phyloP scores from a whole-genome alignment of 495 filamentous ascomycete species.

The Hypoxylon subgilvum region DNA sequence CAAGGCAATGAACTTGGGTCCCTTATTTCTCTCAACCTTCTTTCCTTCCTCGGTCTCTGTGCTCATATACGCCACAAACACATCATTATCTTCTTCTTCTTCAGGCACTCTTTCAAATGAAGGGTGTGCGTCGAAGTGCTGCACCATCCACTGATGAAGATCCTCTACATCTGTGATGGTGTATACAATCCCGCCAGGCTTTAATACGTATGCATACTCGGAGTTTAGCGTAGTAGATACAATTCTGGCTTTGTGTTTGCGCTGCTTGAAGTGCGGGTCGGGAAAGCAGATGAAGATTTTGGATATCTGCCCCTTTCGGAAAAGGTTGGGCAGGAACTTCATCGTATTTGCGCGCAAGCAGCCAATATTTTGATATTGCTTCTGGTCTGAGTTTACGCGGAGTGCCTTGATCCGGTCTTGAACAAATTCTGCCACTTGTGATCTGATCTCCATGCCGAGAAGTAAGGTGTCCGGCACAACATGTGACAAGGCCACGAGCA shows the following conservation, averaged over 20 bases:
- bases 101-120: conserved; percentile 69
- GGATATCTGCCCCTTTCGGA: conserved; percentile 72
- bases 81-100: conserved; percentile 72
- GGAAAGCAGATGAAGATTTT: conserved; percentile 98
- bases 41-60: conserved; percentile 94
- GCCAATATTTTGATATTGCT: conserved; percentile 80
- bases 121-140: conserved; percentile 75
- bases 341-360: conserved; percentile 92
- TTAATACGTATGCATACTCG: conserved; percentile 89
- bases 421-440: conserved; percentile 86
- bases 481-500: conserved; percentile 84
- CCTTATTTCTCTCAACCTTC: conserved; percentile 90
- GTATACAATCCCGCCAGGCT: conserved; percentile 84
- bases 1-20: conserved; percentile 84
- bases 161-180: conserved; percentile 98
- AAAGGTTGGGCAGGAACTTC: conserved; percentile 98
- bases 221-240: conserved; percentile 84
- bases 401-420: conserved; percentile 83
- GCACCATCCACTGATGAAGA: conserved; percentile 88
- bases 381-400: conserved; percentile 62
- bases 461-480: conserved; percentile 81
- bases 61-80: conserved; percentile 80
- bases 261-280: conserved; percentile 95
- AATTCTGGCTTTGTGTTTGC: conserved; percentile 96
- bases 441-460: conserved; percentile 90